Conservation (phyloP, 1,284 basidiomycete species). For the Hymenochaete sp. region DNA sequence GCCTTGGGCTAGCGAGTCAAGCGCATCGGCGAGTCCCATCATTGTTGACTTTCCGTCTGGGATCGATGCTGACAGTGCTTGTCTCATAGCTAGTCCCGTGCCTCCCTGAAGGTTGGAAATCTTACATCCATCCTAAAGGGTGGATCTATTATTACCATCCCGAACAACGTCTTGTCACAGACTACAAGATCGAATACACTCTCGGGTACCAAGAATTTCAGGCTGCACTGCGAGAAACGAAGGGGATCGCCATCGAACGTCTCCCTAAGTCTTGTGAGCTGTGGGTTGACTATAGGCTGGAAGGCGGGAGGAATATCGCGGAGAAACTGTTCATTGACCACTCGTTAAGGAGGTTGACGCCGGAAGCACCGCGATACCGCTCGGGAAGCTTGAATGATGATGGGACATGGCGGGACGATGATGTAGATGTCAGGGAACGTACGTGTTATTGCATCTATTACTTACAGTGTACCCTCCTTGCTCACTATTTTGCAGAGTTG, state of each 20-base stretch:
- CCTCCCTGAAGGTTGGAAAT: conserved; percentile 13
- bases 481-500: not conserved
- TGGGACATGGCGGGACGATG: conserved; percentile 12
- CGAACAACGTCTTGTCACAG: conserved; percentile 15
- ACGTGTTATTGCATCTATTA: not conserved
- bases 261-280: conserved; percentile 15
- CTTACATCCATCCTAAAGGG: conserved; percentile 16
- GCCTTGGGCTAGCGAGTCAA: too few relatives aligned
- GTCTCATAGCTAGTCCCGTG: conserved; percentile 2
- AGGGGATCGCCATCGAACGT: conserved; percentile 10
- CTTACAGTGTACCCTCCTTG: not conserved
- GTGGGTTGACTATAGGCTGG: conserved; percentile 14
- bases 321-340: conserved; percentile 15
- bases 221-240: conserved; percentile 10
- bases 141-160: conserved; percentile 18
- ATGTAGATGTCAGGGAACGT: conserved; percentile 7
- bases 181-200: conserved; percentile 14
- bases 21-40: too few relatives aligned
- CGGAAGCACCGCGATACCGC: conserved; percentile 3
- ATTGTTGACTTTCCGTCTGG: too few relatives aligned
- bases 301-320: conserved; percentile 7
- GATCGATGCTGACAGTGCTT: too few relatives aligned
- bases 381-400: conserved; percentile 6
- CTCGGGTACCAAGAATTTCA: conserved; percentile 14
- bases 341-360: conserved; percentile 6